Conservation (phyloP, 2,329 filamentous ascomycete genomes). For the Fusarium buharicum region DNA sequence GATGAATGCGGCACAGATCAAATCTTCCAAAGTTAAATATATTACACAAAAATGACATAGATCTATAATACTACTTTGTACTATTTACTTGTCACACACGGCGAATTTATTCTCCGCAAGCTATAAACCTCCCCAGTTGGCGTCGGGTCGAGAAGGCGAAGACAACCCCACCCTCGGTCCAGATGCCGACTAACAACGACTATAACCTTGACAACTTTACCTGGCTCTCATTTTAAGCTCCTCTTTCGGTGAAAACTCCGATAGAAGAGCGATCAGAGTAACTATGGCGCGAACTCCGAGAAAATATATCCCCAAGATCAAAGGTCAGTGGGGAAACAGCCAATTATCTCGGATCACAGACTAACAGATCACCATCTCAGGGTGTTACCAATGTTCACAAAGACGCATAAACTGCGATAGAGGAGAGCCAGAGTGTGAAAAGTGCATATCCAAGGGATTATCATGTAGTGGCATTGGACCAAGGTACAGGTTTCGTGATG, state of each 20-base stretch:
- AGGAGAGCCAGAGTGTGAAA: conserved; percentile 46
- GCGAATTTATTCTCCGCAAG: no score
- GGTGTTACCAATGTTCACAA: conserved; percentile 51
- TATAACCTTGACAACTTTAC: background rate
- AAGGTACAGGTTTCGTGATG: conserved; percentile 22
- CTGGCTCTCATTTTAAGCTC: conserved; percentile 9
- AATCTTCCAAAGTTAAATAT: no score
- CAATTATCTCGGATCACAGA: background rate
- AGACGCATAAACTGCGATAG: conserved; percentile 51
- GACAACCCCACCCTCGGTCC: conserved; percentile 1
- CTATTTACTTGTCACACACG: no score
- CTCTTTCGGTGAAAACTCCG: background rate
- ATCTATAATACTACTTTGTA: no score
- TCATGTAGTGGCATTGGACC: conserved; percentile 46
- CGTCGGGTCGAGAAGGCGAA: conserved; percentile 7
- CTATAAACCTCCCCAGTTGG: no score
- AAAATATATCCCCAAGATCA: conserved; percentile 39
- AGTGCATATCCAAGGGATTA: conserved; percentile 48
- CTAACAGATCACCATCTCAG: conserved; percentile 23
- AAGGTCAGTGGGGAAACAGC: conserved; percentile 22
- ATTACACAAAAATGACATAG: no score
- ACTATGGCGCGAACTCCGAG: conserved; percentile 9
- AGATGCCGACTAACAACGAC: conserved; percentile 5
- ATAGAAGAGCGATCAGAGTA: background rate
- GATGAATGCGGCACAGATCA: no score